A percentile compares a stretch with the other conserved stretches of the same genome.
phyloP scores from a whole-genome alignment of 1,139 yeast species.

The Saccharomyces hybrid region DNA sequence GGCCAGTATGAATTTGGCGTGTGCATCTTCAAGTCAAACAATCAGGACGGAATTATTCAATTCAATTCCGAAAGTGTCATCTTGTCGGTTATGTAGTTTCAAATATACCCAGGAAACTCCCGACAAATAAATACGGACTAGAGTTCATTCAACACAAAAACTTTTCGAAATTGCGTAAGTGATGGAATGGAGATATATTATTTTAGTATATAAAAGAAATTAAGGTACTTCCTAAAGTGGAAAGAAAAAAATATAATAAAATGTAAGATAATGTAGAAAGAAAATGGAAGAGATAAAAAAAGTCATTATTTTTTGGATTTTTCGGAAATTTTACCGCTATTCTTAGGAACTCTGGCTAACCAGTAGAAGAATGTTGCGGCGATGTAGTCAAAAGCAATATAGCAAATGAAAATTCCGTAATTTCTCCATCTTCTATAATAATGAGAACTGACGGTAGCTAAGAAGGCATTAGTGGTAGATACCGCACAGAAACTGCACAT shows the following conservation, averaged over 20 bases:
- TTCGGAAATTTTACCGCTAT: not conserved
- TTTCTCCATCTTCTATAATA: slow-evolving; percentile 60
- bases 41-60: slow-evolving; percentile 11
- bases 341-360: slow-evolving; percentile 68
- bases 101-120: not conserved
- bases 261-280: too few species aligned
- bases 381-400: slow-evolving; percentile 42
- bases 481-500: slow-evolving; percentile 48
- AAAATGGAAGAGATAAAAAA: not conserved
- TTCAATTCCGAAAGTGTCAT: slow-evolving; percentile 11
- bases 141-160: too few species aligned
- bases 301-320: not conserved
- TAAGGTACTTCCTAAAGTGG: too few species aligned
- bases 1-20: slow-evolving; percentile 25
- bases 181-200: not conserved
- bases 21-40: slow-evolving; percentile 12
- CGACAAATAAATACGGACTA: too few species aligned
- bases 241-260: not conserved
- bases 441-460: slow-evolving; percentile 37
- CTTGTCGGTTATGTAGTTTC: not conserved
- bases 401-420: slow-evolving; percentile 46
- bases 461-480: slow-evolving; percentile 44
- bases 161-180: not conserved
- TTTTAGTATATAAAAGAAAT: too few species aligned
- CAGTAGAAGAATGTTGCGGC: slow-evolving; percentile 56